Percentiles rank a stretch among this genome's conserved stretches.
Evolutionary conservation across 208 protist genomes (phyloP).

Genomic region (Acanthamoeba royreba): DNA sequence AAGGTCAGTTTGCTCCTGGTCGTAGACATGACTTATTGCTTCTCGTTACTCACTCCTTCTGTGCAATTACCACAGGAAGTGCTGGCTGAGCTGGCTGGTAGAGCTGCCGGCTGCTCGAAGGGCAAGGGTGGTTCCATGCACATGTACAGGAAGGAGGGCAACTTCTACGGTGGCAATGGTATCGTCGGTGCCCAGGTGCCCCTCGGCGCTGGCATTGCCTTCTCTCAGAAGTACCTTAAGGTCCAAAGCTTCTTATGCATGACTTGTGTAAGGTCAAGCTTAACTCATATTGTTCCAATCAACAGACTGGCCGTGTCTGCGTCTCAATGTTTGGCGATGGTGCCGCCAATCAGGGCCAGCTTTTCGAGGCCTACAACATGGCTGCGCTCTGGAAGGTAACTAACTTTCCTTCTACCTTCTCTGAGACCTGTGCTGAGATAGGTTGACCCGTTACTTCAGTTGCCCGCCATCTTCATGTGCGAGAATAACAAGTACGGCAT

Average conservation of each 20-base stretch:
- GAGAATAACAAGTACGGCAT: conserved; percentile 99
- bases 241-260: neutral
- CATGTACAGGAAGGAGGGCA: conserved; percentile 90
- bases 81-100: conserved; percentile 91
- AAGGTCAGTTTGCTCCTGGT: conserved; percentile 69
- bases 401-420: neutral
- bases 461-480: conserved; percentile 93
- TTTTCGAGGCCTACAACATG: conserved; percentile 98
- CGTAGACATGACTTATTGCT: conserved; percentile 76
- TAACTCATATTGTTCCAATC: conserved; percentile 55
- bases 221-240: conserved; percentile 81
- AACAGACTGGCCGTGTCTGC: conserved; percentile 85
- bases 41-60: neutral
- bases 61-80: neutral
- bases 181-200: conserved; percentile 96
- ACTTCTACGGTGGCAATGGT: conserved; percentile 98
- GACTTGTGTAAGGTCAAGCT: neutral
- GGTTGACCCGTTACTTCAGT: conserved; percentile 21
- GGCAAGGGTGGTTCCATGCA: conserved; percentile 98
- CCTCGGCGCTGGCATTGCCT: conserved; percentile 93
- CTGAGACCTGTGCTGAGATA: too few relatives aligned
- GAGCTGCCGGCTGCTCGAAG: conserved; percentile 85
- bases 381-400: conserved; percentile 91
- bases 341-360: conserved; percentile 96
- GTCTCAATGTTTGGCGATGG: conserved; percentile 96